Evolutionary conservation across 2,329 filamentous ascomycete species (phyloP).

Genomic region (Nemania abortiva): DNA sequence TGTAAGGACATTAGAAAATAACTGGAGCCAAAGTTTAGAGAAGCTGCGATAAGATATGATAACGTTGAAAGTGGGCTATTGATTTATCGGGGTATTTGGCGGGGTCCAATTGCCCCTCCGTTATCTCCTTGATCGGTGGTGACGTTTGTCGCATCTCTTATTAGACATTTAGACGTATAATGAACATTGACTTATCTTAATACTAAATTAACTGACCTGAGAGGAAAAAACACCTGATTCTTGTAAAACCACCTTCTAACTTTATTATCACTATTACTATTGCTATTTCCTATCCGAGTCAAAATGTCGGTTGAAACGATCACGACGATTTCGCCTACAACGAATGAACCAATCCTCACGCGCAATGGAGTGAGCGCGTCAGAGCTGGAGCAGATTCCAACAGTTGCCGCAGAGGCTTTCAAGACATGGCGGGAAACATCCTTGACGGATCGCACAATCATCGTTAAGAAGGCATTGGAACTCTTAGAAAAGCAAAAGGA

Average conservation of each 20-base stretch:
- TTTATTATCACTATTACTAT: neutral
- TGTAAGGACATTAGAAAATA: slow-evolving; percentile 21
- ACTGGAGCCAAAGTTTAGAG: neutral
- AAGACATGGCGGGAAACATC: slow-evolving; percentile 79
- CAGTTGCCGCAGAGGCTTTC: slow-evolving; percentile 80
- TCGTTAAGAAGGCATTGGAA: slow-evolving; percentile 83
- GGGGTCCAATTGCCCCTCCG: slow-evolving; percentile 36
- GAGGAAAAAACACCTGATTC: neutral
- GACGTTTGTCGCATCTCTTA: slow-evolving; percentile 14
- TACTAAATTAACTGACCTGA: neutral
- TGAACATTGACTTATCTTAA: neutral
- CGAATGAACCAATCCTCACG: slow-evolving; percentile 85
- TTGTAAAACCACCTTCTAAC: neutral
- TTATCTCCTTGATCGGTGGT: slow-evolving; percentile 6
- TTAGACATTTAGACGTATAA: neutral
- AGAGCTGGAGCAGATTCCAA: slow-evolving; percentile 79
- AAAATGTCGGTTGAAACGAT: slow-evolving; percentile 74
- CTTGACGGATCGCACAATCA: slow-evolving; percentile 79
- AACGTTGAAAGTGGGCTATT: neutral
- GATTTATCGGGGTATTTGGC: slow-evolving; percentile 29
- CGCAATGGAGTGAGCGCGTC: slow-evolving; percentile 78
- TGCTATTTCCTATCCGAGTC: slow-evolving; percentile 7
- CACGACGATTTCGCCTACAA: slow-evolving; percentile 89
- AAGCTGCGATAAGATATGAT: slow-evolving; percentile 31
- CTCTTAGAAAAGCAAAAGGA: slow-evolving; percentile 78